Percentiles rank a stretch among this genome's conserved stretches.
Evolutionary conservation across 2,329 filamentous ascomycete species (phyloP).

Genomic region (Akanthomyces muscarius): DNA sequence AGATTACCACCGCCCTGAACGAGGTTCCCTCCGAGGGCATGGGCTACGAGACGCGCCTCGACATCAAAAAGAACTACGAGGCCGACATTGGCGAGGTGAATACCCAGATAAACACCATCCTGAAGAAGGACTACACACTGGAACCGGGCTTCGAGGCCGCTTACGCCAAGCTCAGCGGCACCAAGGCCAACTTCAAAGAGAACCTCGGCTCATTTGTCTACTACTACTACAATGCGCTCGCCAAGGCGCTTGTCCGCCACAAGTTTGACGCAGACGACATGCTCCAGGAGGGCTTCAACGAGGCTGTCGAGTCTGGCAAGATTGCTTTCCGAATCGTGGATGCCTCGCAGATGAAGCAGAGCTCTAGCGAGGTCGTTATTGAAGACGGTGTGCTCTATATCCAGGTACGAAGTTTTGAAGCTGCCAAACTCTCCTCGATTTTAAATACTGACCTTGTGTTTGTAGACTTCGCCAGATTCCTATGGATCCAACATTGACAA

Average conservation of each 20-base stretch:
- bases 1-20: conserved; percentile 44
- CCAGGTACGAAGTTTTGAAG: conserved; percentile 34
- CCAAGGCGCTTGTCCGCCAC: conserved; percentile 36
- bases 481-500: conserved; percentile 37
- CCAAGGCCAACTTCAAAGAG: conserved; percentile 35
- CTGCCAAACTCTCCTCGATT: background rate
- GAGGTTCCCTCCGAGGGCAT: conserved; percentile 30
- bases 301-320: conserved; percentile 41
- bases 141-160: conserved; percentile 44
- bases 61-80: conserved; percentile 43
- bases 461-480: conserved; percentile 31
- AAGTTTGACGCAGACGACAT: conserved; percentile 48
- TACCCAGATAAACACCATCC: conserved; percentile 36
- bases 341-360: conserved; percentile 33
- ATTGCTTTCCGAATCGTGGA: conserved; percentile 46
- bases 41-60: conserved; percentile 40
- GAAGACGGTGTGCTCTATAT: conserved; percentile 48
- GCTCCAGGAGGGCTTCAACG: conserved; percentile 45
- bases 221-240: conserved; percentile 44
- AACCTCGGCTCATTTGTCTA: conserved; percentile 38
- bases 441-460: background rate
- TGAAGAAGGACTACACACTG: conserved; percentile 41
- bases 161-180: conserved; percentile 37
- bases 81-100: conserved; percentile 35
- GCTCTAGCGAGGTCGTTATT: conserved; percentile 44